These are phyloP conservation scores for Eimeria tenella DNA, from an alignment of 169 alveolate genomes.

Conservation along the genomic window DNA sequence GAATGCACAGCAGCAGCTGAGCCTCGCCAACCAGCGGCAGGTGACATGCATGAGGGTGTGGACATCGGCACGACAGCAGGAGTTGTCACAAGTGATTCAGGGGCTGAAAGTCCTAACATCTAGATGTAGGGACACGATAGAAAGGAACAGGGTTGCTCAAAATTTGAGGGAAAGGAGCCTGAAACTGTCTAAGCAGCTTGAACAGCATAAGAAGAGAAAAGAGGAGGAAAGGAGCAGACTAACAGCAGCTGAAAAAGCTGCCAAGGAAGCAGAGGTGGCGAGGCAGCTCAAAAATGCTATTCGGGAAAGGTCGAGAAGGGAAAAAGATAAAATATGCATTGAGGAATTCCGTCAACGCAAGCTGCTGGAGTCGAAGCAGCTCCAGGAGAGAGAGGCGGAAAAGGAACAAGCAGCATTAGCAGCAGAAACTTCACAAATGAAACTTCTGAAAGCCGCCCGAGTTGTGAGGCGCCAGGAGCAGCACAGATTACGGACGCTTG, in stretches of 20 bases:
- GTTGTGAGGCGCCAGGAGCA: conserved; percentile 44
- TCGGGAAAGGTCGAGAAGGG: conserved; percentile 18
- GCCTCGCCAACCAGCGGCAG: neutral
- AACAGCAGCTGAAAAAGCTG: neutral
- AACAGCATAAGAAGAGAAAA: neutral
- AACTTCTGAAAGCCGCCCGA: conserved; percentile 32
- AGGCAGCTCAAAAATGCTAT: neutral
- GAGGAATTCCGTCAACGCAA: neutral
- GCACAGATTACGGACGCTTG: conserved; percentile 15
- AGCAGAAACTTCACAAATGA: neutral
- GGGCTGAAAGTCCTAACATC: neutral
- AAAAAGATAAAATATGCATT: neutral
- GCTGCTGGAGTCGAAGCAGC: conserved; percentile 18
- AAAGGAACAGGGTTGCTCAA: neutral
- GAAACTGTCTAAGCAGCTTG: neutral
- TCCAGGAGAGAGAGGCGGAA: neutral
- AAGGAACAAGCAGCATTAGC: neutral
- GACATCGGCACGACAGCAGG: neutral
- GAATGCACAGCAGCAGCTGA: conserved; percentile 32
- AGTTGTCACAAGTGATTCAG: neutral
- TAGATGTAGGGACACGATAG: neutral
- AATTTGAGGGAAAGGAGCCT: neutral
- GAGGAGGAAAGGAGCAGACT: neutral
- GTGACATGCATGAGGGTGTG: conserved; percentile 24
- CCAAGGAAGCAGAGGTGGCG: neutral